Base-by-base conservation (phyloP, 768 basidiomycete species). In the Hypsizygus marmoreus region DNA sequence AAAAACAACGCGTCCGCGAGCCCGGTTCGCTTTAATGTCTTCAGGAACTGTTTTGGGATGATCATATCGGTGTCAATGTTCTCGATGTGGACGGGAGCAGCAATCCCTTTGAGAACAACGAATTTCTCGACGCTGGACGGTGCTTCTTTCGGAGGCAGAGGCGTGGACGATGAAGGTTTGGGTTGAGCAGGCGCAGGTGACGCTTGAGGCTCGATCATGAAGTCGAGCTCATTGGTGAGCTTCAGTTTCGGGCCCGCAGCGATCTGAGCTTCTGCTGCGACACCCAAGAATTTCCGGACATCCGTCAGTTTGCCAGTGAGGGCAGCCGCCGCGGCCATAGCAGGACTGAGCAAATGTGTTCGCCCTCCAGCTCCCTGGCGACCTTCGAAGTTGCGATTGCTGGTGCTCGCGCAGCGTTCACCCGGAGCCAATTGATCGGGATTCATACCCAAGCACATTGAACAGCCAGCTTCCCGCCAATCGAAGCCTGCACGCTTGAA, bases 381-480 rank as follows among this genome's bases (percentile, higher is more conserved):
- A 40, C 91, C 91, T 69, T 95, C 91, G 54, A 95, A 94, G 70
- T 95, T 95, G 47, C 92, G 82, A 69, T 95, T 94, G 57, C 89
- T 91, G 28, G 92, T 95, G 55, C 89, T 91, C 8, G 92, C 92
- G 59, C 92, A 95, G 33, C 92, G 85, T 59, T 86, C 78, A 11
- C 87, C 84, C 2, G 91, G 89, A 13, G 79, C 75, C 39, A 95
- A 73, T 60, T 93, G 90, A 67, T 95, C 92, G 10, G 91, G 89
- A 67, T 95, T 95, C 92, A 95, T 95, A 31, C 91, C 92, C 55
- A 95, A 67, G 69, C 92, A 95, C 92, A 95, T 95, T 12, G 92
- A 95, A 62, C 92, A 95, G 25, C 92, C 92, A 24, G 92, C 92
- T 67, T 95, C 92, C 40, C 92, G 80, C 92, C 92, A 95, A 60